A percentile compares a stretch with the other conserved stretches of the same genome.
Evolutionary conservation across 164 flowering plant genomes (phyloP).

Genomic region (Tinospora cordifolia): DNA sequence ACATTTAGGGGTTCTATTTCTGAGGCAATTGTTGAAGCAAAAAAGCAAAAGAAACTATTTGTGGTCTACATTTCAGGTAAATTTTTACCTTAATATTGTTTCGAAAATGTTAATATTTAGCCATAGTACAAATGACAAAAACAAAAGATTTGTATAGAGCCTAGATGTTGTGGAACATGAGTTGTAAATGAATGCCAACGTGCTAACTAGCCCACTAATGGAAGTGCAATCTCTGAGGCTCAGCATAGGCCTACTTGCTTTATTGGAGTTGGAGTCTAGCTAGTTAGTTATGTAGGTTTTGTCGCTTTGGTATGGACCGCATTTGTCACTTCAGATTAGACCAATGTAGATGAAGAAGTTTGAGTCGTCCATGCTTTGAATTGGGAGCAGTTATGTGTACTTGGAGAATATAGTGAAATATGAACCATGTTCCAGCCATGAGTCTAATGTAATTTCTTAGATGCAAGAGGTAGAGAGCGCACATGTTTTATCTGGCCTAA

Average conservation of each 20-base stretch:
- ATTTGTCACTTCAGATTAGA: neutral
- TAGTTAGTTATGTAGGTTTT: neutral
- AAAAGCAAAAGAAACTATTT: slow-evolving; percentile 57
- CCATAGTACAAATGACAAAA: neutral
- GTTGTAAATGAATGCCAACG: neutral
- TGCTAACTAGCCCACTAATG: neutral
- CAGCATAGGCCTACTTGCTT: neutral
- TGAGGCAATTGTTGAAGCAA: slow-evolving; percentile 64
- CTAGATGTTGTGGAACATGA: too few species aligned
- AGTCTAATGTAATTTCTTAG: neutral
- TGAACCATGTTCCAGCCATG: neutral
- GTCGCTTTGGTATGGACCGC: neutral
- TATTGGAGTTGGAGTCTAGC: neutral
- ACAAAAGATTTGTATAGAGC: neutral
- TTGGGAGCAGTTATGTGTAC: neutral
- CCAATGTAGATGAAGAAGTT: neutral
- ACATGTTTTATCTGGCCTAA: neutral
- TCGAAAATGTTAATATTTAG: neutral
- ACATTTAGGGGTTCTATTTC: slow-evolving; percentile 55
- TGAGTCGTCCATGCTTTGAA: neutral
- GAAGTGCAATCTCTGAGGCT: neutral
- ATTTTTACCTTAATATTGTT: neutral
- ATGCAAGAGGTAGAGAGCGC: neutral
- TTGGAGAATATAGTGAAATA: neutral
- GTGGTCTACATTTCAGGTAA: slow-evolving; percentile 69